A percentile compares a stretch with the other conserved stretches of the same genome.
Evolutionary conservation across 306 rosid genomes (phyloP).

Genomic region (Pachyrhizus erosus): DNA sequence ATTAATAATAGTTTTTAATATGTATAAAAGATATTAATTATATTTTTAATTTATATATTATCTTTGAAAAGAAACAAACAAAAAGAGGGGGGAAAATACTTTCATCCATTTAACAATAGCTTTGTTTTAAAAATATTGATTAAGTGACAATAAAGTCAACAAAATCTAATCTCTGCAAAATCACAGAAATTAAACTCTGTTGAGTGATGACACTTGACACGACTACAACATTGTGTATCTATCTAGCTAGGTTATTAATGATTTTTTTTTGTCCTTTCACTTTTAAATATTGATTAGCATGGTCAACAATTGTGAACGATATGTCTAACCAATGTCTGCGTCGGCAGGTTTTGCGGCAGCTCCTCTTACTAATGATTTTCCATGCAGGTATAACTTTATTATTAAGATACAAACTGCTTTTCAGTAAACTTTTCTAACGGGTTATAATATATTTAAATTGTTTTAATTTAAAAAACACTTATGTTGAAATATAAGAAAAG

Average conservation of each 20-base stretch:
- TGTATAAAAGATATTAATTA: no score
- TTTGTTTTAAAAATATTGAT: background rate
- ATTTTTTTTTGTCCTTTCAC: background rate
- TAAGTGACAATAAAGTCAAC: background rate
- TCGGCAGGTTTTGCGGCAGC: background rate
- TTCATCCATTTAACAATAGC: background rate
- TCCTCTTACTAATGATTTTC: background rate
- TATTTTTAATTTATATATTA: no score
- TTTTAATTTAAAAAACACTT: background rate
- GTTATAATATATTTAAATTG: background rate
- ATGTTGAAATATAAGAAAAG: background rate
- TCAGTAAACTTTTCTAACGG: background rate
- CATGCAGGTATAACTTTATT: background rate
- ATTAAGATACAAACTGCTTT: background rate
- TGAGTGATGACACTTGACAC: background rate
- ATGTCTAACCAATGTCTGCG: slow-evolving; percentile 6
- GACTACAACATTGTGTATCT: background rate
- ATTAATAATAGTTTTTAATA: no score
- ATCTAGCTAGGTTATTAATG: background rate
- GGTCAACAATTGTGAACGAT: background rate
- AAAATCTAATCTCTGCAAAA: background rate
- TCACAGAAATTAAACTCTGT: background rate
- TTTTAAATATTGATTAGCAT: background rate
- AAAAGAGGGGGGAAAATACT: background rate
- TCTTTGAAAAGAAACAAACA: background rate